Base-by-base conservation (phyloP, 1,284 basidiomycete genomes). In the Fomitiporia mediterranea region DNA sequence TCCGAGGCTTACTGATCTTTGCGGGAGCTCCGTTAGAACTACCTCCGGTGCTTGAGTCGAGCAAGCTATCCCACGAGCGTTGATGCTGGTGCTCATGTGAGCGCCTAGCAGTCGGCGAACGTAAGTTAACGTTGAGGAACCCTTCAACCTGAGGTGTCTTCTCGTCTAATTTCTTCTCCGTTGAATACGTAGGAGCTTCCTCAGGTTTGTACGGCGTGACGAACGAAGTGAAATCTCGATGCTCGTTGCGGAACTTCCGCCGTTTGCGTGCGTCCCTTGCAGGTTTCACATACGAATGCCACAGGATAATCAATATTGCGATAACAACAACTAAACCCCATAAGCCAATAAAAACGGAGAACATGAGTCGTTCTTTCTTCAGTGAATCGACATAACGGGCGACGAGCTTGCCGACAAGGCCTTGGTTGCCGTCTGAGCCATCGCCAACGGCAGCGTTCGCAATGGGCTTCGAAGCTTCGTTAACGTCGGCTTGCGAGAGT, bases 301-400 rank as follows among this genome's bases (percentile, higher is more conserved):
- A 90, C 58, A 82, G 71, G 49, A 91, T 74, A 60, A 88, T 73
- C 48, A 68, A 62, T 30, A 89, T 62, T 1, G 76, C 92, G 77
- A 92, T 85, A 58, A 91, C 60, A 15, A 91, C 80, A 42, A 94
- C 88, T 30, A 91, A 44, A 15, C 70, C 78, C 87, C 92, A 98
- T 1, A 96, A 72, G 0, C 74, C 86, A 56, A 96, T 77, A 72
- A 97, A 89, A 59, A 94, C 75, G 2, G 70, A 69, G 70, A 96
- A 97, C 77, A 94, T 89, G 55, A 87, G 68, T 27, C 86, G 82
- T 70, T 97, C 92, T 68, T 87, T 85, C 69, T 83, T 76, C 60
- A 98, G 75, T 11, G 83, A 81, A 17, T 72, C 72, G 21, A 85
- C 79, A 67, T 97, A 98, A 17, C 81, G 76, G 30, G 79, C 72